Evolutionary conservation across 2,329 filamentous ascomycete genomes (phyloP), one percentile per base, ranked within the genome.

Genomic region (Clarireedia monteithiana): DNA sequence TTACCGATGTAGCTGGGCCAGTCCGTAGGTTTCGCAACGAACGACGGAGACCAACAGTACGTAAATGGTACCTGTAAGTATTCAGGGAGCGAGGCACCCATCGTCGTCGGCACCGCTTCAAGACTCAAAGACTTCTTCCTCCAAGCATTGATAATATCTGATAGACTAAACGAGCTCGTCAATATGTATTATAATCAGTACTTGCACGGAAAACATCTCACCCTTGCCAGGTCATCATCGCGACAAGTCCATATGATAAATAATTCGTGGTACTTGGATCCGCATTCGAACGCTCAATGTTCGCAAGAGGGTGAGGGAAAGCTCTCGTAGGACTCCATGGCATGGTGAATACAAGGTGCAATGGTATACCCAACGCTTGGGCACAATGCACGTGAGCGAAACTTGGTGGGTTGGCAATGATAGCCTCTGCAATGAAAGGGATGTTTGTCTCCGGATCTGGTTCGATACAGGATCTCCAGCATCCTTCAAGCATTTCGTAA

Each of bases 161-260:
- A 88, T 1, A 91, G 75, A 0, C 59, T 58, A 40, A 42, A 24
- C 26, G 10, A 34, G 10, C 27, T 26, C 38, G 20, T 30, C 47
- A 47, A 39, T 24, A 57, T 23, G 20, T 14, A n/a, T 36, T 7
- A 2, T n/a, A 10, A 50, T 34, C n/a, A 39, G n/a, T 7, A n/a
- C 6, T 47, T n/a, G 23, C 23, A 5, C 23, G 48, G 9, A 10
- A 50, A 38, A 9, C 23, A 34, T 23, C 48, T 23, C 38, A 50
- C 3, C 60, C 90, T 69, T 95, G 89, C 89, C 89, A 95, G 1
- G 89, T 86, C 78, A 91, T 88, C 80, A 89, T 84, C 66, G 91
- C 87, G 1, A 91, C 85, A 42, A 91, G 71, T 0, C 85, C 83
- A 65, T 90, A 91, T 3, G 81, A 85, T 67, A 91, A 88, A 66